phyloP scores from a whole-genome alignment of 2,329 filamentous ascomycete species.

The Colletotrichum tamarilloi region DNA sequence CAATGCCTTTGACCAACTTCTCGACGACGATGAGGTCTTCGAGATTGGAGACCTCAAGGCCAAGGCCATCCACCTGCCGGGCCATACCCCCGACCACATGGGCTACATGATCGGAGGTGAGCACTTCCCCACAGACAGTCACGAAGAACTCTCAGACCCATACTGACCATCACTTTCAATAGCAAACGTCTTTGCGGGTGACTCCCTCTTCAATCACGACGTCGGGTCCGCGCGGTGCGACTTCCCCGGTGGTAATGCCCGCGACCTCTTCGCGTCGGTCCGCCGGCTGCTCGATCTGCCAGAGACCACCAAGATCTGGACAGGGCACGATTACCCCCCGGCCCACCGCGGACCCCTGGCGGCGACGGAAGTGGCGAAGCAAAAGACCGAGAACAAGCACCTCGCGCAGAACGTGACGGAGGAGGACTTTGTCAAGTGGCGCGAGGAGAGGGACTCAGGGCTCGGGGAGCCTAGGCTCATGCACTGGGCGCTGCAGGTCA shows the following conservation, averaged over 20 bases:
- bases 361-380: slow-evolving; percentile 57
- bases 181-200: slow-evolving; percentile 54
- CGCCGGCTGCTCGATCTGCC: slow-evolving; percentile 55
- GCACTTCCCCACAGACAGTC: neutral
- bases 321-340: slow-evolving; percentile 66
- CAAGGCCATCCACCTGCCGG: slow-evolving; percentile 56
- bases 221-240: slow-evolving; percentile 62
- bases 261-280: slow-evolving; percentile 55
- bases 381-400: slow-evolving; percentile 60
- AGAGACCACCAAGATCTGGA: slow-evolving; percentile 60
- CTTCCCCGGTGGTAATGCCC: slow-evolving; percentile 61
- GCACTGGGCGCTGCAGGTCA: slow-evolving; percentile 63
- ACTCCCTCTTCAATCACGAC: slow-evolving; percentile 59
- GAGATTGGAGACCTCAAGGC: slow-evolving; percentile 51
- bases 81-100: slow-evolving; percentile 61
- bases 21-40: slow-evolving; percentile 56
- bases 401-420: slow-evolving; percentile 53
- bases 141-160: neutral
- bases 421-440: slow-evolving; percentile 56
- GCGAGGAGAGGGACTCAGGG: slow-evolving; percentile 54
- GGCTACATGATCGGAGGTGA: slow-evolving; percentile 55
- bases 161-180: neutral
- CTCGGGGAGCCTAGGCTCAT: slow-evolving; percentile 59
- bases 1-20: slow-evolving; percentile 54
- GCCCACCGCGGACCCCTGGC: slow-evolving; percentile 46